Percentiles rank a stretch among this genome's conserved stretches.
Conservation (phyloP, 2,329 filamentous ascomycete genomes). For the Xylariaceae sp. region DNA sequence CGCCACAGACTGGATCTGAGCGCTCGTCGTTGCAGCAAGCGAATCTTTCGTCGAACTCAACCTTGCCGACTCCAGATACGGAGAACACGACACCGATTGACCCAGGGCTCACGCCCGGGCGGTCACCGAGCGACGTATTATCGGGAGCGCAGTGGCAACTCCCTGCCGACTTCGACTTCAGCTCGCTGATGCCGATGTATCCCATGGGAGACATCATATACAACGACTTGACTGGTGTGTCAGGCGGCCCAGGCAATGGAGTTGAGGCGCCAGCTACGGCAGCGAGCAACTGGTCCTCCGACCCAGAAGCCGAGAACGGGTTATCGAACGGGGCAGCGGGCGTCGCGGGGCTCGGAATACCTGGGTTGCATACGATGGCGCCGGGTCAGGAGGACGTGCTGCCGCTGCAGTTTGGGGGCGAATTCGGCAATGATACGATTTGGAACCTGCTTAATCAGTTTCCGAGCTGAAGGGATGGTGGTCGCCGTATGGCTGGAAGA, state of each 20-base stretch:
- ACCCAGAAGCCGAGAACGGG: conserved; percentile 1
- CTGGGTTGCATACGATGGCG: conserved; percentile 11
- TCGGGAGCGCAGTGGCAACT: conserved; percentile 30
- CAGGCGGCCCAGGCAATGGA: conserved; percentile 20
- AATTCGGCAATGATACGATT: conserved; percentile 50
- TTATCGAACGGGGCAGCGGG: neutral
- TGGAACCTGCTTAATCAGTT: conserved; percentile 53
- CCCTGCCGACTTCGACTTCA: conserved; percentile 44
- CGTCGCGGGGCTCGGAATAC: conserved; percentile 6
- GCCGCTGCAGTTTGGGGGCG: conserved; percentile 51
- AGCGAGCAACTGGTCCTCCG: neutral
- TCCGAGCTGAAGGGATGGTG: too few species aligned
- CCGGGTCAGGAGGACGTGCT: conserved; percentile 18
- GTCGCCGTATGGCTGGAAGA: too few species aligned
- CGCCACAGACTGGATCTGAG: conserved; percentile 8
- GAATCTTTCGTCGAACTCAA: conserved; percentile 5
- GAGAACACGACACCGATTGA: conserved; percentile 16
- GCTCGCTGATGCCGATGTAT: conserved; percentile 50
- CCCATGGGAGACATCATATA: conserved; percentile 54
- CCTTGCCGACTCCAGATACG: conserved; percentile 11
- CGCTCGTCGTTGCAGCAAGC: conserved; percentile 1
- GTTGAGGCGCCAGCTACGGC: conserved; percentile 8
- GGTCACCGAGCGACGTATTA: conserved; percentile 6
- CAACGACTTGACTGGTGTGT: conserved; percentile 48
- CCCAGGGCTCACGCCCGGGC: conserved; percentile 20